Base-by-base conservation (phyloP, 805 yeast species). In the Metschnikowia noctiluminum region DNA sequence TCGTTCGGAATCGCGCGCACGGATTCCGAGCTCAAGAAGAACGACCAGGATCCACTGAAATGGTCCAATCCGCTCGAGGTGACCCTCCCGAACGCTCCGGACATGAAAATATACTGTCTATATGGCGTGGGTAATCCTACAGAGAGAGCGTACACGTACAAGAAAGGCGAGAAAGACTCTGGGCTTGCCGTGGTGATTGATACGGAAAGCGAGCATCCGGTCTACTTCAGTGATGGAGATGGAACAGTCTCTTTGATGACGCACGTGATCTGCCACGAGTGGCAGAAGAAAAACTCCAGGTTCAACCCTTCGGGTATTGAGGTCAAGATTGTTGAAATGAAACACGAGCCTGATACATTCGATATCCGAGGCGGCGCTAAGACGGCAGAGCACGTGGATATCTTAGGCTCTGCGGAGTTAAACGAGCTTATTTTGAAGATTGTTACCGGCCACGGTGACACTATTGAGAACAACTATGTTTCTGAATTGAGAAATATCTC, bases 81-180 rank as follows among this genome's bases (percentile, higher is more conserved):
- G 0, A 81, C 92, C 3, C 76, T 94, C 38, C 99, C 99, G 1
- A 75, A 87, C 61, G 99, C 99, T 0, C 98, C 98, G 3, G 89
- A 89, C 62, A 73, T 94, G 85, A 87, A 88, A 55, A 74, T 90
- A 9, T 94, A 74, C 66, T 89, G 97, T 61, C 84, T 94, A 60
- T 94, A 94, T 61, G 99, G 99, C 6, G 89, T 90, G n/a, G 96
- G 97, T 7, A 92, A 90, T 55, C 95, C 96, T 21, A 92, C 99
- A 0, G 99, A 94, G 66, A 77, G 99, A 40, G 91, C 96, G 0
- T 94, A 94, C 68, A 80, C 83, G 32, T 94, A 94, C 67, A 82
- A 80, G 46, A 87, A 86, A 47, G 73, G 70, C 7, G 80, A 81
- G 51, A 78, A 80, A 47, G 67, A 72, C 0, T 77, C 81, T 30